Evolutionary conservation across 2,329 filamentous ascomycete genomes (phyloP).

Genomic region (Venturiaceae sp.): DNA sequence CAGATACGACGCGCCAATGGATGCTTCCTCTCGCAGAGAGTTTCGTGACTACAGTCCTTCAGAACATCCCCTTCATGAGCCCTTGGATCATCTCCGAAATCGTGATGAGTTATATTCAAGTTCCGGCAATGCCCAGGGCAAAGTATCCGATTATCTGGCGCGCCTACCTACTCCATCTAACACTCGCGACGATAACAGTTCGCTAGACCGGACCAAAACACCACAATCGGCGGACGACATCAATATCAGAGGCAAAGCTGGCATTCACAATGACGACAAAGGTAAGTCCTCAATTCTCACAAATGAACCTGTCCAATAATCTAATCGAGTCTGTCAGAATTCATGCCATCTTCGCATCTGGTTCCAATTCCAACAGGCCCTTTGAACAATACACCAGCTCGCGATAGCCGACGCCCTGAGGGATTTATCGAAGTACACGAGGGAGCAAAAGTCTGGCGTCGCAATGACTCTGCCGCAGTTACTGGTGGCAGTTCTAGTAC

Average conservation of each 20-base stretch:
- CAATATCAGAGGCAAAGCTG: background rate
- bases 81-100: background rate
- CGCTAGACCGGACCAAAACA: background rate
- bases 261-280: background rate
- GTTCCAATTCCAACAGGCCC: background rate
- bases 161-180: background rate
- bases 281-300: background rate
- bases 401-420: background rate
- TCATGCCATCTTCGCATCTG: too few relatives aligned
- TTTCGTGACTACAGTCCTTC: background rate
- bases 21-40: background rate
- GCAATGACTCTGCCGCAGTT: background rate
- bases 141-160: background rate
- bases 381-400: background rate
- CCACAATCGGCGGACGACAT: background rate
- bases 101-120: background rate
- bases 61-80: background rate
- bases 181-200: background rate
- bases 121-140: background rate
- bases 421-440: background rate
- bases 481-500: background rate
- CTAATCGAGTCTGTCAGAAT: too few relatives aligned
- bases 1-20: background rate
- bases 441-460: background rate
- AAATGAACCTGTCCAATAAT: too few relatives aligned